Conservation (phyloP, 768 basidiomycete genomes). For the Clitopilus hobsonii region DNA sequence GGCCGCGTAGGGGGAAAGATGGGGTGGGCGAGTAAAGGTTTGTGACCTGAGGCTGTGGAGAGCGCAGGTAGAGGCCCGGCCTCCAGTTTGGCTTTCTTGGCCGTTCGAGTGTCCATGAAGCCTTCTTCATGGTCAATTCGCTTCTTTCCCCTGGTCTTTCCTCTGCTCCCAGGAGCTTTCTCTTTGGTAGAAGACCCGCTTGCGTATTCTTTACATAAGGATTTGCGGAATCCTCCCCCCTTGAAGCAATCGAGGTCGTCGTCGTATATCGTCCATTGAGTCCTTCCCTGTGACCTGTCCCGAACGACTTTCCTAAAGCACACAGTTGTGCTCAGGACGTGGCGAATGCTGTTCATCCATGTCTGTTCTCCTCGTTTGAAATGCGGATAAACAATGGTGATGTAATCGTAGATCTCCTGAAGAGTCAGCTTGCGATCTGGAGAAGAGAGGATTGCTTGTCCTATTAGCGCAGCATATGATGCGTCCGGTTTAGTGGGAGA, state of each 20-base stretch:
- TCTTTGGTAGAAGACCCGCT: conserved; percentile 31
- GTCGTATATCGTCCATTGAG: conserved; percentile 84
- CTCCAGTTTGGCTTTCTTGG: conserved; percentile 45
- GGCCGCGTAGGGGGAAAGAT: conserved; percentile 51
- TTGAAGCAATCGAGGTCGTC: conserved; percentile 80
- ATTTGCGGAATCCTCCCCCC: conserved; percentile 77
- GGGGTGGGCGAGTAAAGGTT: conserved; percentile 26
- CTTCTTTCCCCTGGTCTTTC: conserved; percentile 30
- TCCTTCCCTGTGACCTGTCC: conserved; percentile 73
- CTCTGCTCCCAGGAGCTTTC: conserved; percentile 20
- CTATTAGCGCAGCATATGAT: conserved; percentile 94
- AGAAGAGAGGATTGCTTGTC: conserved; percentile 88
- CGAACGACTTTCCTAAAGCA: conserved; percentile 85
- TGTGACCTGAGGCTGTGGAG: conserved; percentile 17
- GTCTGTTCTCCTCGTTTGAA: conserved; percentile 91
- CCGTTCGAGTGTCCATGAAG: conserved; percentile 30
- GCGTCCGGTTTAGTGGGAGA: conserved; percentile 74
- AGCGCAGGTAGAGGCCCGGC: conserved; percentile 14
- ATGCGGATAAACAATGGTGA: conserved; percentile 89
- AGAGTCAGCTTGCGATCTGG: conserved; percentile 81
- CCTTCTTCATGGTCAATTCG: conserved; percentile 34
- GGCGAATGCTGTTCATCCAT: conserved; percentile 99
- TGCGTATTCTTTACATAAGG: conserved; percentile 44
- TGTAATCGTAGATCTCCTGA: conserved; percentile 95
- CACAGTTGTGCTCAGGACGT: conserved; percentile 89